phyloP scores from a whole-genome alignment of 2,329 filamentous ascomycete genomes.

The Raffaelea ambrosiae region DNA sequence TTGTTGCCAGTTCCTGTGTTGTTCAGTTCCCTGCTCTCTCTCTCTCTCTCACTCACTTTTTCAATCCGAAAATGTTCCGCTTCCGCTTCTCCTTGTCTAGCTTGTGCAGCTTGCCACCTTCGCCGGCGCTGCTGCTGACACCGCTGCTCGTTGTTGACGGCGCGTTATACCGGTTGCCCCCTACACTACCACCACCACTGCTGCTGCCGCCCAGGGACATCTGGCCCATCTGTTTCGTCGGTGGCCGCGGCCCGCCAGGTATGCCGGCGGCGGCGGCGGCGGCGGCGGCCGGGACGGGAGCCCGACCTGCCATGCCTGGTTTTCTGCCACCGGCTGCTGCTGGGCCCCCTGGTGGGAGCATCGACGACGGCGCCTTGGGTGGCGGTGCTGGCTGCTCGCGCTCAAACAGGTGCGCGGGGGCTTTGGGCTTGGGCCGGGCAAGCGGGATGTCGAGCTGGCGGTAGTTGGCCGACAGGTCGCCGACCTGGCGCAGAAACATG shows the following conservation, averaged over 20 bases:
- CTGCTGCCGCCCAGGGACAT: constrained; percentile 37
- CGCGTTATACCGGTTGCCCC: constrained; percentile 8
- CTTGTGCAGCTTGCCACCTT: constrained; percentile 35
- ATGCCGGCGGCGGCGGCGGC: constrained; percentile 18
- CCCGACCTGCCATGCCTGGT: constrained; percentile 9
- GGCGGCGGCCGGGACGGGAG: too few species aligned
- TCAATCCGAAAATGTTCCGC: constrained; percentile 24
- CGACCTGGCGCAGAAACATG: constrained; percentile 74
- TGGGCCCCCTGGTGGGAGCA: constrained; percentile 12
- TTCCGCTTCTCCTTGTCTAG: constrained; percentile 32
- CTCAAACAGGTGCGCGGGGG: constrained; percentile 81
- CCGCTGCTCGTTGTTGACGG: constrained; percentile 12
- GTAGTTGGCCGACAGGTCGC: constrained; percentile 68
- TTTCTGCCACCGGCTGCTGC: not conserved
- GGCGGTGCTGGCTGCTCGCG: constrained; percentile 49
- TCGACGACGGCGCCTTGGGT: constrained; percentile 11
- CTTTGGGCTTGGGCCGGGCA: constrained; percentile 70
- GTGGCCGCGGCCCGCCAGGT: constrained; percentile 31
- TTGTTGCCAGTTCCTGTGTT: too few species aligned
- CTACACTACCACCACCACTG: constrained; percentile 16
- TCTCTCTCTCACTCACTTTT: constrained; percentile 15
- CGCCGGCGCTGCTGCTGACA: not conserved
- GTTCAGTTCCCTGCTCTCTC: too few species aligned
- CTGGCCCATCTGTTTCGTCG: constrained; percentile 45
- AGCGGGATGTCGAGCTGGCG: constrained; percentile 71